Conservation (phyloP, 2,329 filamentous ascomycete species). For the Didymella pinodella region DNA sequence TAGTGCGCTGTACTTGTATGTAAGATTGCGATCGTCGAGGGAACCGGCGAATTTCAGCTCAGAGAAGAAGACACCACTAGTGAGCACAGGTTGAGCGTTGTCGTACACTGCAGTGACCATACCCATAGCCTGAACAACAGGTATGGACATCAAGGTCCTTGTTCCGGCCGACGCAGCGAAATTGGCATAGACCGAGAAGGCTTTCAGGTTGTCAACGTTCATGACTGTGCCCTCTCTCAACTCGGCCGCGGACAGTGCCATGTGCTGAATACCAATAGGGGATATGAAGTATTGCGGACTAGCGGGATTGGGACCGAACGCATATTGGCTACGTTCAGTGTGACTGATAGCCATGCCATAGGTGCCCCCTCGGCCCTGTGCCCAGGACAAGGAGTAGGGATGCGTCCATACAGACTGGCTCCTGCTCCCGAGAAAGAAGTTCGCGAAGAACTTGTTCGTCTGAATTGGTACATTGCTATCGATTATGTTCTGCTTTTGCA, state of each 20-base stretch:
- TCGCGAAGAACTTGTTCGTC: conserved; percentile 78
- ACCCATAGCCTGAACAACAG: conserved; percentile 87
- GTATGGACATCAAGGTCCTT: conserved; percentile 73
- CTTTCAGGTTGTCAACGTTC: conserved; percentile 60
- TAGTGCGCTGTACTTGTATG: conserved; percentile 31
- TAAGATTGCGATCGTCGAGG: conserved; percentile 57
- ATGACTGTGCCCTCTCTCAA: conserved; percentile 68
- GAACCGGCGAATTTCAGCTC: conserved; percentile 59
- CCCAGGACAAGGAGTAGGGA: conserved; percentile 61
- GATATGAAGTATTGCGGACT: conserved; percentile 76
- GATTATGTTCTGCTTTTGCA: conserved; percentile 50
- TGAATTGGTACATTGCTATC: conserved; percentile 60
- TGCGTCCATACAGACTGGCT: conserved; percentile 74
- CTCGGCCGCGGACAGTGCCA: conserved; percentile 82
- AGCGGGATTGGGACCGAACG: conserved; percentile 47
- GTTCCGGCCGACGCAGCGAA: conserved; percentile 65
- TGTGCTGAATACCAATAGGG: conserved; percentile 81
- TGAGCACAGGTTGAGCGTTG: conserved; percentile 73
- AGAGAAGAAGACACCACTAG: conserved; percentile 78
- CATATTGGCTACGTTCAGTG: conserved; percentile 71
- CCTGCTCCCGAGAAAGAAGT: conserved; percentile 80
- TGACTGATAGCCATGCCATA: conserved; percentile 84
- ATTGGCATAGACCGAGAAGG: conserved; percentile 72
- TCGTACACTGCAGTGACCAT: conserved; percentile 83
- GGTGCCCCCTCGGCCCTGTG: conserved; percentile 64